Evolutionary conservation across 2,329 filamentous ascomycete species (phyloP).

Genomic region (Penicillium sp.): DNA sequence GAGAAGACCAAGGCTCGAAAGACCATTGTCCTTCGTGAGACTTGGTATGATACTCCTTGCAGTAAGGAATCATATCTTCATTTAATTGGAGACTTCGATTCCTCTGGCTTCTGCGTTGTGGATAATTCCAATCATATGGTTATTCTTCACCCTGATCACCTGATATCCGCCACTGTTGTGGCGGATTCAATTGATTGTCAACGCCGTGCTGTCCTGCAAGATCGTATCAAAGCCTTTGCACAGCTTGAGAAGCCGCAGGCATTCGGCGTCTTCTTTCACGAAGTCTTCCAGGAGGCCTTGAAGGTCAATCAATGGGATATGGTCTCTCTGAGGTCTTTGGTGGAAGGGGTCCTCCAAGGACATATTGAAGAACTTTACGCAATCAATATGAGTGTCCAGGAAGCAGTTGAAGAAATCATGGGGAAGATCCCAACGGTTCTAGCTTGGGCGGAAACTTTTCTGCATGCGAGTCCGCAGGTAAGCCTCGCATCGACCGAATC

Average conservation of each 20-base stretch:
- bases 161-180: conserved; percentile 92
- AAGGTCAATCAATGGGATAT: conserved; percentile 80
- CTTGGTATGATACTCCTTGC: conserved; percentile 83
- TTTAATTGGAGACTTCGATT: conserved; percentile 77
- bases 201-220: conserved; percentile 88
- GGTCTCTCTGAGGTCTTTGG: conserved; percentile 66
- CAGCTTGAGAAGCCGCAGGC: conserved; percentile 79
- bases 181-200: conserved; percentile 95
- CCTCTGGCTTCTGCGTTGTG: conserved; percentile 73
- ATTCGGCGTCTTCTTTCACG: conserved; percentile 91
- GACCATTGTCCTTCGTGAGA: conserved; percentile 76
- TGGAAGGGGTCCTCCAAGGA: conserved; percentile 70
- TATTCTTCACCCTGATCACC: conserved; percentile 91
- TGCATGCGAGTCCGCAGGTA: conserved; percentile 72
- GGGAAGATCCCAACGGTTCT: conserved; percentile 82
- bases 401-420: conserved; percentile 77
- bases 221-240: conserved; percentile 88
- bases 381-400: conserved; percentile 73
- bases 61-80: conserved; percentile 79
- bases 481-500: conserved; percentile 21
- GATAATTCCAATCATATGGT: conserved; percentile 85
- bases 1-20: conserved; percentile 70
- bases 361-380: conserved; percentile 90
- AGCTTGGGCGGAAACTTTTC: conserved; percentile 81
- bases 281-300: conserved; percentile 91